phyloP scores from a whole-genome alignment of 208 protist species.

The Acanthamoeba sp. region DNA sequence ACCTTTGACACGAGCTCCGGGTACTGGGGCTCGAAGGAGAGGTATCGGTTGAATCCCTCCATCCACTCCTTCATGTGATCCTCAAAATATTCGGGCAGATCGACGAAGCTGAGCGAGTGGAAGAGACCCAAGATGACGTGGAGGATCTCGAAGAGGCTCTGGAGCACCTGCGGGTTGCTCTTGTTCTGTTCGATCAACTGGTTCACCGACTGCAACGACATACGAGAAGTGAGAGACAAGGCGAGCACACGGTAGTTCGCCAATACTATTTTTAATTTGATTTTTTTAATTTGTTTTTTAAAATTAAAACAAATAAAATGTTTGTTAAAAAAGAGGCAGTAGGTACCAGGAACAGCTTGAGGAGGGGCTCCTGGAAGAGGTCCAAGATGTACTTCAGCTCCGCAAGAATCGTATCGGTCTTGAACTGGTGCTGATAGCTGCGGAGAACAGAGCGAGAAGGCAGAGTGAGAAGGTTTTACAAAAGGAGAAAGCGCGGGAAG shows the following conservation, averaged over 20 bases:
- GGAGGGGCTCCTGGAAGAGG: conserved; percentile 81
- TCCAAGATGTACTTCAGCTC: conserved; percentile 86
- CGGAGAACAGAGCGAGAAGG: background rate
- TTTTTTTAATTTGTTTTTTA: too few relatives aligned
- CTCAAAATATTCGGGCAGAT: conserved; percentile 96
- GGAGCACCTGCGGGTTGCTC: conserved; percentile 1
- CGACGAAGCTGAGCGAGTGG: conserved; percentile 88
- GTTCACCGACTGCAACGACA: background rate
- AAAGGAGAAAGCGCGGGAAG: background rate
- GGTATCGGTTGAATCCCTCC: conserved; percentile 76
- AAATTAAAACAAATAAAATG: background rate
- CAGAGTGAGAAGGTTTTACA: background rate
- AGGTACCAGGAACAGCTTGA: conserved; percentile 78
- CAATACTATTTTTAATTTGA: too few relatives aligned
- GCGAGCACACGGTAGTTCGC: too few relatives aligned
- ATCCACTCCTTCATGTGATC: conserved; percentile 91
- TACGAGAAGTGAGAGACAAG: too few relatives aligned
- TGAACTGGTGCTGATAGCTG: conserved; percentile 73
- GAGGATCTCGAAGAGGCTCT: conserved; percentile 26
- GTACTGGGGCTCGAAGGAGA: conserved; percentile 74
- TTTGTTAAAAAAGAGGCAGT: background rate
- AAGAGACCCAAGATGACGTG: conserved; percentile 80
- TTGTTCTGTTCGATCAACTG: conserved; percentile 47
- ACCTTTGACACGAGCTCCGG: conserved; percentile 50
- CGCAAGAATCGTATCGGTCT: conserved; percentile 72